Evolutionary conservation across 2,329 filamentous ascomycete genomes (phyloP), one percentile per base, ranked within the genome.

Genomic region (Emericellopsis cladophorae): DNA sequence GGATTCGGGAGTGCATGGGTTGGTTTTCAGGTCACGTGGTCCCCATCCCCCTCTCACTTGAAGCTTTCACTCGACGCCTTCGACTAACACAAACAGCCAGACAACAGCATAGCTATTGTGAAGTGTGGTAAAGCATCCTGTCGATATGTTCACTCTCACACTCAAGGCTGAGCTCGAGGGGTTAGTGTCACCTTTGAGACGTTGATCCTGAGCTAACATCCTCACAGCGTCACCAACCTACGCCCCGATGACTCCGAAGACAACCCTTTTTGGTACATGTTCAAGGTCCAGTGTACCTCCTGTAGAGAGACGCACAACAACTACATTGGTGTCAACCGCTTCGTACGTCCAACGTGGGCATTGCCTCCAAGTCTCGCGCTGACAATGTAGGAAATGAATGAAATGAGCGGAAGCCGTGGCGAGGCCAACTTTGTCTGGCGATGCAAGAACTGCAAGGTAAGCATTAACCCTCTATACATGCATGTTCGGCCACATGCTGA

Each of bases 341-440:
- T 93, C 68, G 89, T 95, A 68, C 47, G 82, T 22, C 22, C n/a
- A 15, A 8, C 6, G 15, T 22, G 16, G 10, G 18, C 35, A 7
- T 7, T n/a, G 18, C 29, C 36, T 38, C 36, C 21, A 42, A 14
- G 15, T 29, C 32, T 34, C 14, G 26, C 5, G 2, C n/a, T 40
- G 4, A 46, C 32, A 35, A 14, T 11, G n/a, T 35, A 95, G 87
- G 90, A 96, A 57, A 74, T 70, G 54, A 89, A 93, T 56, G 88
- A 95, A 48, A 79, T 95, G 60, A 92, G 86, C 48, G 89, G 89
- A 31, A 95, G 89, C 60, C 77, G 87, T 54, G 92, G 92, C 48
- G 89, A 96, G 62, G 92, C 92, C 45, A 96, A 96, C 62, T 98
- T 98, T 62, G 92, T 98, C n/a, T 98, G 92, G 90, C 89, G 80